Evolutionary conservation across 306 rosid genomes (phyloP).

Genomic region (Prunus dulcis): DNA sequence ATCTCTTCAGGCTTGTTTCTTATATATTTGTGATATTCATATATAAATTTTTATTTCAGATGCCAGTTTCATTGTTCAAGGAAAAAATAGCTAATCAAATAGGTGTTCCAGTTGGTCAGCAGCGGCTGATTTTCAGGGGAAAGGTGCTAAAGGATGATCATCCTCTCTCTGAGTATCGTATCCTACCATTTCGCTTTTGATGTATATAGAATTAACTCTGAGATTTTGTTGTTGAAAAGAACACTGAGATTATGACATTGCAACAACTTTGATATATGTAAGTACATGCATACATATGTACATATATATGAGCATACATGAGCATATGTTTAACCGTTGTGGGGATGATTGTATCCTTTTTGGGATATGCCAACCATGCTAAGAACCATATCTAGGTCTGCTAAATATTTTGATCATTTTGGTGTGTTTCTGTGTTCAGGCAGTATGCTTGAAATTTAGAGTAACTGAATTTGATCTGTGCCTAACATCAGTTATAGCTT

Average conservation of each 20-base stretch:
- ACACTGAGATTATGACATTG: not conserved
- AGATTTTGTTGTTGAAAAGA: not conserved
- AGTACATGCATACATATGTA: not conserved
- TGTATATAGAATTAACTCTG: not conserved
- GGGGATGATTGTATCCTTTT: not conserved
- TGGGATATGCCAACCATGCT: not conserved
- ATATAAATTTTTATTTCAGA: slow-evolving; percentile 44
- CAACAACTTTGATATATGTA: not conserved
- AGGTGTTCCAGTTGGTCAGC: slow-evolving; percentile 82
- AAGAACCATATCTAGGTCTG: not conserved
- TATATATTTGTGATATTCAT: not conserved
- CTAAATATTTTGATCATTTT: not conserved
- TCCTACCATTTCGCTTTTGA: slow-evolving; percentile 37
- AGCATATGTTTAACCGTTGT: not conserved
- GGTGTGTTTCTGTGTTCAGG: not conserved
- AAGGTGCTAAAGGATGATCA: slow-evolving; percentile 89
- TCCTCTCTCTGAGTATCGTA: slow-evolving; percentile 83
- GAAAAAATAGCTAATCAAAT: slow-evolving; percentile 76
- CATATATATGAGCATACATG: not conserved
- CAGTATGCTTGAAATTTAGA: not conserved
- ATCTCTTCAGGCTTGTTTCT: not conserved
- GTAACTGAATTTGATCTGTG: not conserved
- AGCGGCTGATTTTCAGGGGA: slow-evolving; percentile 94
- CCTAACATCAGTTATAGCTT: not conserved
- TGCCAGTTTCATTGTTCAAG: slow-evolving; percentile 70